Base-by-base conservation (phyloP, 176 grass and related monocot genomes). In the Metroxylon sagu region DNA sequence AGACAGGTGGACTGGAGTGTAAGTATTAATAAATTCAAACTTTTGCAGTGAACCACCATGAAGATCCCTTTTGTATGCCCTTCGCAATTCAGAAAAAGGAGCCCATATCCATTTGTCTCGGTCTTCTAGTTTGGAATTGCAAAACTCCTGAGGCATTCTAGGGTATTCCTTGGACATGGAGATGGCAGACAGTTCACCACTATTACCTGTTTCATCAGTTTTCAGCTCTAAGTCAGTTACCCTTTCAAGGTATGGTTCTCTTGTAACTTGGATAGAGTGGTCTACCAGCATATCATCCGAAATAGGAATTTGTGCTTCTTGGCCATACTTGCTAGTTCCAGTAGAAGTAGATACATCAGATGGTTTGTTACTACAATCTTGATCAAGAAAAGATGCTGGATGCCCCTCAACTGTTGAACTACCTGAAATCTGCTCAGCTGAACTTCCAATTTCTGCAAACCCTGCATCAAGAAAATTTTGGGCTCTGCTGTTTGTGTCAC, bases 101-200 rank as follows among this genome's bases (percentile, higher is more conserved):
- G 50, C 62, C 94, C 94, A 89, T 57, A 98, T 78, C 94, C 85
- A 85, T 72, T 66, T 78, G 49, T 89, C 81, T 17, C 52, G 56
- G 25, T 75, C 79, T 80, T 80, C 82, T 76, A 71, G 82, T 48
- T 64, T 72, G 54, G 62, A 63, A 56, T 55, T 69, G 49, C 29
- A 52, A 17, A 63, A 66, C 16, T 83, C 73, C 49, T 43, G 25
- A 57, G 58, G 54, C 73, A 28, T 49, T 29, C 57, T 71, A 30
- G 29, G 59, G 50, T 39, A 60, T 57, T 75, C 71, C 57, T 75
- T 67, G 30, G 57, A 61, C 61, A 59, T 18, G 48, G 71, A 69
- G 60, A 55, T 62, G 29, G 16, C 3, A 53, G 17, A 3, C 3
- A 53, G 30, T 53, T 66, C 50, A 30, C 25, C 4, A 5, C 6